Base-by-base conservation (phyloP, 2,329 filamentous ascomycete species). In the Aspergillus candidus region DNA sequence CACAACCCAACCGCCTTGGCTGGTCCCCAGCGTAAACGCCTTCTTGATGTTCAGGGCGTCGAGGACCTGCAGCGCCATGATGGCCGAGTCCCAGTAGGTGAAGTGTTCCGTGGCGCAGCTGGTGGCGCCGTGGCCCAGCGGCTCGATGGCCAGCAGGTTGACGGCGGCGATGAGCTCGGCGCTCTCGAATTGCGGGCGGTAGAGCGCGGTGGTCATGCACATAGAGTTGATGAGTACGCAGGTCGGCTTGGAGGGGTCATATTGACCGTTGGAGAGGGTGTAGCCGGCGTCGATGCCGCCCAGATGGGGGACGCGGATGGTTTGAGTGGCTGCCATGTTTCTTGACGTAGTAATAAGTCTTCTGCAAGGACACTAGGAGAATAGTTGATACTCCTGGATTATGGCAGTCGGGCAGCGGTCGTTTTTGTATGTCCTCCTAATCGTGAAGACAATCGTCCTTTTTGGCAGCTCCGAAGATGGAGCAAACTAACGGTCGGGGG, bases 71-170 rank as follows among this genome's bases (percentile, higher is more conserved):
- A 68, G 40, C 10, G 72, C 71, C 72, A 81, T 76, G 42, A 69
- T 65, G 1, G 73, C 73, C 0, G 72, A 70, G 52, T 77, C 74
- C 76, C 75, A 78, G 54, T 78, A 78, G 5, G 74, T 78, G 53
- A 68, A 78, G 37, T 75, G 65, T 45, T 73, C 68, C 3, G 56
- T 50, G 15, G 62, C 58, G 5, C 68, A 67, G 8, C 68, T 60
- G 4, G 75, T 78, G 44, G 70, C 57, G 4, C 75, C 75, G 54
- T 78, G 75, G 15, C 75, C 76, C 10, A 78, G 66, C 4, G 72
- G 66, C 55, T 78, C 75, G 46, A 78, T 74, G 11, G 74, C 72
- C n/a, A 78, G 49, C 6, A 78, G 60, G 47, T 78, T 78, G 58
- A 73, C 66, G 2, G 55, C 52, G 4, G 60, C 57, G 0, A 59